phyloP scores from a whole-genome alignment of 768 basidiomycete genomes.

The Suillus hirtellus region DNA sequence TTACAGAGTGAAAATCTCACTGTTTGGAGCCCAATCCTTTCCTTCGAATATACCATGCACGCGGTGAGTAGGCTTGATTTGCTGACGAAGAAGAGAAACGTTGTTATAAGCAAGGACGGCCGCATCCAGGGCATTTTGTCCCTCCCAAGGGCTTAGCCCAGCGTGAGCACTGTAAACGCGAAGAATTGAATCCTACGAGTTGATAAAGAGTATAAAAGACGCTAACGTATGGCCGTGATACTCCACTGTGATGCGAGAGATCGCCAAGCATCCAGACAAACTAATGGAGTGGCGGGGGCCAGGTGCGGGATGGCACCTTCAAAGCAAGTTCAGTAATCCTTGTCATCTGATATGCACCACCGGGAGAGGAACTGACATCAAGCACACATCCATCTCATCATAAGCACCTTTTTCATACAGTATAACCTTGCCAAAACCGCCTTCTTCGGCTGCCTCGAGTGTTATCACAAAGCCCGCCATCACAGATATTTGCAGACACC shows the following conservation, averaged over 20 bases:
- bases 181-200: not conserved
- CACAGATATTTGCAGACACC: not conserved
- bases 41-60: constrained; percentile 78
- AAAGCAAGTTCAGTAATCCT: not conserved
- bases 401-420: constrained; percentile 70
- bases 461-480: not conserved
- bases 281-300: constrained; percentile 65
- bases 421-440: constrained; percentile 64
- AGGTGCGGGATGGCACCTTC: constrained; percentile 73
- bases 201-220: not conserved
- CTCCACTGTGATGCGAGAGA: constrained; percentile 56
- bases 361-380: constrained; percentile 48
- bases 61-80: constrained; percentile 67
- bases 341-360: not conserved
- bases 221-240: constrained; percentile 67
- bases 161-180: constrained; percentile 57
- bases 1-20: constrained; percentile 37
- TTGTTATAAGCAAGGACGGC: constrained; percentile 76
- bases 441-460: constrained; percentile 60
- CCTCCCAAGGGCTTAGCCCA: constrained; percentile 78
- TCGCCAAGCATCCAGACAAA: constrained; percentile 58
- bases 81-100: constrained; percentile 77
- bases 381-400: constrained; percentile 66
- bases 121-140: constrained; percentile 75
- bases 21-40: constrained; percentile 67